Base-by-base conservation (phyloP, 441 rosid species). In the Mallotus japonicus region DNA sequence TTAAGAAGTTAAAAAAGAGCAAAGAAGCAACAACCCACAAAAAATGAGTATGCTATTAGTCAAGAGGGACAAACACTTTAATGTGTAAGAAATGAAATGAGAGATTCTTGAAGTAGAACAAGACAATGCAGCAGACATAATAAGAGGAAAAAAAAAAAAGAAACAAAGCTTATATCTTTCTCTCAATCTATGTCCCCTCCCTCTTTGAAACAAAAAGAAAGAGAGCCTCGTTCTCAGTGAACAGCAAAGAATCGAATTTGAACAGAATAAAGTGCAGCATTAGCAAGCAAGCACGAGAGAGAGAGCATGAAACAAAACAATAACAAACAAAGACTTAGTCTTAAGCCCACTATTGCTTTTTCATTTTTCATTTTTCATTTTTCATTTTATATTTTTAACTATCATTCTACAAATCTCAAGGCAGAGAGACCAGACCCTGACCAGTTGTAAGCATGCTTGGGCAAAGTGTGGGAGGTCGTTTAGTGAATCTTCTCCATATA, bases 91-190 rank as follows among this genome's bases (percentile, higher is more conserved):
- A 87, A 84, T 80, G 90, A 88, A 90, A 85, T 16, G 61, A 72
- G 87, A 85, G 86, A 85, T 86, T 86, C 90, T 86, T 89, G 85
- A 83, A 85, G 88, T 76, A 86, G 83, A 86, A 83, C 84, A 84
- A 86, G 96, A 80, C 92, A 85, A 90, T 90, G 90, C 67, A 77
- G 89, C 84, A 90, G 89, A 83, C 85, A 81, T 40, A 46, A 76
- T 78, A 75, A 82, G 74, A 77, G 80, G 73, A 57, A 78, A 61
- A 75, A 24, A 75, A 64, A 49, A 47, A 69, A 13, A 13, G 54
- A 28, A 34, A 14, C 40, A 78, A 57, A 67, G 77, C 73, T 28
- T 76, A 67, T 68, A 80, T 53, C 78, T 79, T 81, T 79, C 69
- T 73, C 67, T 83, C 80, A 70, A 75, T 78, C 76, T 82, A 66